A percentile compares a stretch with the other conserved stretches of the same genome.
Evolutionary conservation across 2,329 filamentous ascomycete species (phyloP).

Genomic region (Colletotrichum melonis): DNA sequence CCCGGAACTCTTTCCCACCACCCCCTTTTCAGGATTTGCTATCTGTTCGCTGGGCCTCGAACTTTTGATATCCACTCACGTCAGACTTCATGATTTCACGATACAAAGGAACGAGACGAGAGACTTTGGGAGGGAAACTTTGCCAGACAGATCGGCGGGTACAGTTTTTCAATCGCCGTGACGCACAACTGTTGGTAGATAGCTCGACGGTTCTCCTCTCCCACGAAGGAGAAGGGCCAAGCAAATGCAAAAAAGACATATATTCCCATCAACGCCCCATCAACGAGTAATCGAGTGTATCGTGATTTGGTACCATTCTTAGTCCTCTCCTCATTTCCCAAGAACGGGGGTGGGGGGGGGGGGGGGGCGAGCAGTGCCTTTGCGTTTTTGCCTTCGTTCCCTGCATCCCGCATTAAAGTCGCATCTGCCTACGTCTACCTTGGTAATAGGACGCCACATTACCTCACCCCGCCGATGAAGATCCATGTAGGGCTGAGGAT

Average conservation of each 20-base stretch:
- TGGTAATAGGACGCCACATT: slow-evolving; percentile 23
- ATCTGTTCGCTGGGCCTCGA: neutral
- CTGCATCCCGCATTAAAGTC: neutral
- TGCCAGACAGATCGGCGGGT: neutral
- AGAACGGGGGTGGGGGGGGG: too few species aligned
- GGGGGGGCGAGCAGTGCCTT: neutral
- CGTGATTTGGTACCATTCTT: too few species aligned
- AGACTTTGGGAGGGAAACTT: neutral
- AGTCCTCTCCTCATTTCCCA: too few species aligned
- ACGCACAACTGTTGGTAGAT: neutral
- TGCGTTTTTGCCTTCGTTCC: neutral
- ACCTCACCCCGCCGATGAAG: slow-evolving; percentile 21
- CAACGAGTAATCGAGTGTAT: neutral
- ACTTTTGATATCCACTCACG: slow-evolving; percentile 26
- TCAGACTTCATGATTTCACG: slow-evolving; percentile 30
- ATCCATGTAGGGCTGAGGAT: slow-evolving; percentile 29
- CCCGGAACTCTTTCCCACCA: neutral
- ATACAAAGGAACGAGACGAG: slow-evolving; percentile 25
- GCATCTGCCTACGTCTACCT: neutral
- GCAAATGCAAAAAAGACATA: neutral
- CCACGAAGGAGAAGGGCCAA: neutral
- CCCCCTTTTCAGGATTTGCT: neutral
- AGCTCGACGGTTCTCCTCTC: neutral
- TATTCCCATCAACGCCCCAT: neutral
- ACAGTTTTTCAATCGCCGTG: neutral